Conservation (phyloP, 2,329 filamentous ascomycete genomes). For the Talaromyces sp. region DNA sequence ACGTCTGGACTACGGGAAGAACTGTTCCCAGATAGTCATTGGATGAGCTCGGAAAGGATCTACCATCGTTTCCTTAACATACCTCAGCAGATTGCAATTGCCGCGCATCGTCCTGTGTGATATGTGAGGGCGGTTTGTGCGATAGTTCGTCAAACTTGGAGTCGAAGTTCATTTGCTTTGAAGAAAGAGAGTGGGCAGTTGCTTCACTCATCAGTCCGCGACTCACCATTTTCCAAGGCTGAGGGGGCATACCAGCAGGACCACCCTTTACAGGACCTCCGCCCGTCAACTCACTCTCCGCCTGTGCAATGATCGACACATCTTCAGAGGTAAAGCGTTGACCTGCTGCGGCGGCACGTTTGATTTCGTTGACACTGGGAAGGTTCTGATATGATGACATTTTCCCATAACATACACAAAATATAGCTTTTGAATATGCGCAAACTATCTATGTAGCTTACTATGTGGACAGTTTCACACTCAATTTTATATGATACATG, state of each 20-base stretch:
- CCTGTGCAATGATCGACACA: slow-evolving; percentile 32
- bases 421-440: not conserved
- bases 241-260: slow-evolving; percentile 27
- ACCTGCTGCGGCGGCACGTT: slow-evolving; percentile 30
- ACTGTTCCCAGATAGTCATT: not conserved
- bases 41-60: not conserved
- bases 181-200: slow-evolving; percentile 33
- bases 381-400: slow-evolving; percentile 23
- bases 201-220: slow-evolving; percentile 21
- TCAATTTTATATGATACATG: not conserved
- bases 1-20: not conserved
- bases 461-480: not conserved
- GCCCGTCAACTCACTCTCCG: slow-evolving; percentile 32
- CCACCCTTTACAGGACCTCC: slow-evolving; percentile 31
- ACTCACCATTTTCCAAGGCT: no score
- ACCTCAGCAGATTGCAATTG: slow-evolving; percentile 34
- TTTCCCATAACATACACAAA: not conserved
- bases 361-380: slow-evolving; percentile 31
- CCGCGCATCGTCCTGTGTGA: slow-evolving; percentile 33
- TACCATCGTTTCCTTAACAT: slow-evolving; percentile 1
- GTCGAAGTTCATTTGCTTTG: slow-evolving; percentile 36
- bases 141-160: slow-evolving; percentile 31
- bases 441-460: not conserved
- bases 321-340: slow-evolving; percentile 34
- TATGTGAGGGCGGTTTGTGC: slow-evolving; percentile 32